Conservation (phyloP, 2,329 filamentous ascomycete species). For the Akanthomyces muscarius region DNA sequence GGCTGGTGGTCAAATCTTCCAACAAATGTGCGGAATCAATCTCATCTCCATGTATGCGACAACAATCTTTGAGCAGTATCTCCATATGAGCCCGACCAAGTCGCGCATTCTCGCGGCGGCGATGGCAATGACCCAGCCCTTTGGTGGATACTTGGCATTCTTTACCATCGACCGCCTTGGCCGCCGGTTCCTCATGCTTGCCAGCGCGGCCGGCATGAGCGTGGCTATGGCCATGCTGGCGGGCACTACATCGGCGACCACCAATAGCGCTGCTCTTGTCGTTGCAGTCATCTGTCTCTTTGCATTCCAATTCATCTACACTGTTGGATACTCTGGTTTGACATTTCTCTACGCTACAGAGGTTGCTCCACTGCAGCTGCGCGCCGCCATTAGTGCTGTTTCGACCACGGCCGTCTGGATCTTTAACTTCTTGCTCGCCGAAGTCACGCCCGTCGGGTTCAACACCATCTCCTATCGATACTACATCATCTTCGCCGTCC, state of each 20-base stretch:
- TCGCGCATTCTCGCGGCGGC: conserved; percentile 26
- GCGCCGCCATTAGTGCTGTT: conserved; percentile 43
- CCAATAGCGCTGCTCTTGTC: conserved; percentile 8
- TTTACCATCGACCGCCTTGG: conserved; percentile 29
- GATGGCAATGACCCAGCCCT: conserved; percentile 32
- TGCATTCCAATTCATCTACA: conserved; percentile 63
- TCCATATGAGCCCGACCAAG: conserved; percentile 22
- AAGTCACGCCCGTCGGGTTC: conserved; percentile 61
- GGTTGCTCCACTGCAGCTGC: conserved; percentile 42
- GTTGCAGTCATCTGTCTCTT: conserved; percentile 47
- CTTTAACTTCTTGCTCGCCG: conserved; percentile 42
- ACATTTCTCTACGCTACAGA: conserved; percentile 54
- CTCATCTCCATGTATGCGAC: conserved; percentile 29
- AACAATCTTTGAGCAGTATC: conserved; percentile 28
- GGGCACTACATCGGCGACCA: conserved; percentile 12
- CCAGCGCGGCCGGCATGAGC: conserved; percentile 12
- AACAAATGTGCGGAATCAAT: conserved; percentile 28
- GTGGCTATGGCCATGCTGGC: conserved; percentile 17
- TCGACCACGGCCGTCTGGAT: conserved; percentile 37
- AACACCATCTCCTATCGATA: conserved; percentile 51
- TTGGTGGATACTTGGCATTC: conserved; percentile 27
- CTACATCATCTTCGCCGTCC: conserved; percentile 36
- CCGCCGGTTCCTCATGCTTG: conserved; percentile 21
- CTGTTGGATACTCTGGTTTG: conserved; percentile 57
- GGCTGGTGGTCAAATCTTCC: conserved; percentile 19